Base-by-base conservation (phyloP, 164 flowering plant species). In the Sextonia rubra region DNA sequence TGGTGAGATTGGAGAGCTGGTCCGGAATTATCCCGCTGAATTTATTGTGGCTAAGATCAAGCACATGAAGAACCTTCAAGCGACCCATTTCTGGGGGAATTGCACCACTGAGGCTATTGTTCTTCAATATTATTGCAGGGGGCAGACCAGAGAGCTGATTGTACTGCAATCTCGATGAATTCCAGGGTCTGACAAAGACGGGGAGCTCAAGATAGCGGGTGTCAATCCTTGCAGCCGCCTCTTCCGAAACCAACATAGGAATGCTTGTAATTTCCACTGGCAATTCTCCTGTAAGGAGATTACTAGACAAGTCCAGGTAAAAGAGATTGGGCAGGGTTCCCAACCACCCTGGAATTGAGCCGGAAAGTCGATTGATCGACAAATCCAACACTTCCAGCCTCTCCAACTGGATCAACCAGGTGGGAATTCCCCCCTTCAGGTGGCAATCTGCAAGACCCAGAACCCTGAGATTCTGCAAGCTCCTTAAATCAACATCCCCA, bases 21-120 rank as follows among this genome's bases (percentile, higher is more conserved):
- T 79, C 80, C 8, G 95, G 95, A 70, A 90, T 90, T 49, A 18
- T 75, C 22, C 90, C 92, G 0, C 83, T 72, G 69, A 90, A 85
- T 11, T 81, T 52, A 76, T 90, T 90, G 7, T 69, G 29, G 62
- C 86, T 82, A 71, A 90, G 88, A 76, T 88, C 90, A 27, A 90
- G 77, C 65, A 75, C 80, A 63, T 81, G 86, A 73, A 90, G 82
- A 58, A 60, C 69, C 75, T 81, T 81, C 77, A 90, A 32, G 22
- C 48, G 85, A 47, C 94, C 88, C 68, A 88, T 81, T 74, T 87
- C 86, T 30, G 64, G 44, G 2, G 92, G 94, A 27, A 90, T 88
- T 24, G 30, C 73, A 8, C 92, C 92, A 58, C 47, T 79, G 27
- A 88, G 73, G 80, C 69, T 81, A 77, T 87, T 90, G 81, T 79